Percentiles rank a stretch among this genome's conserved stretches.
Conservation (phyloP, 495 filamentous ascomycete genomes). For the Cercophora newfieldiana region DNA sequence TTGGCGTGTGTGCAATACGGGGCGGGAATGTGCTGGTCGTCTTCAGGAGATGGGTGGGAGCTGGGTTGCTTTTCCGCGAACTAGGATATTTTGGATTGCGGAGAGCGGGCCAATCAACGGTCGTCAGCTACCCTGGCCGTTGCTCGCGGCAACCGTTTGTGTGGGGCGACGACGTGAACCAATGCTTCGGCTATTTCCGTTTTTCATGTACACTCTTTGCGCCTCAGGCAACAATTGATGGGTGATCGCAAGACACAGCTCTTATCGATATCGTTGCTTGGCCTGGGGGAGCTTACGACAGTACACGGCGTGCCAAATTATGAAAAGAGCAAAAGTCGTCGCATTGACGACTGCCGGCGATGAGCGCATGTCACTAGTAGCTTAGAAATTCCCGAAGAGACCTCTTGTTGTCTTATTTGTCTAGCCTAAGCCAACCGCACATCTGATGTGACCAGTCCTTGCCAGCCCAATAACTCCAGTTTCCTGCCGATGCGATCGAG, state of each 20-base stretch:
- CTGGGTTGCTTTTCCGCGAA: constrained; percentile 19
- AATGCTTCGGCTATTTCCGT: neutral
- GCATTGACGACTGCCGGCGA: neutral
- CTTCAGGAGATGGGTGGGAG: constrained; percentile 3
- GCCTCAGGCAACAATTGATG: constrained; percentile 3
- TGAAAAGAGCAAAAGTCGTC: too few relatives aligned
- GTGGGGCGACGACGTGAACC: neutral
- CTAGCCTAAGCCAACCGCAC: constrained; percentile 17
- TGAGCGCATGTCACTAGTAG: neutral
- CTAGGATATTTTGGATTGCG: constrained; percentile 30
- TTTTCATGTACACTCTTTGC: neutral
- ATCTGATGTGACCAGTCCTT: constrained; percentile 14
- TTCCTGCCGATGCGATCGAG: constrained; percentile 16
- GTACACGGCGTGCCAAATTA: neutral
- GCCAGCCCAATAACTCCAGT: constrained; percentile 23
- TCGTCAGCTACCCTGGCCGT: constrained; percentile 12
- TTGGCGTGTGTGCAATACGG: constrained; percentile 26
- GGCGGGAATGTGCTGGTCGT: constrained; percentile 23
- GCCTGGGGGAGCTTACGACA: too few relatives aligned
- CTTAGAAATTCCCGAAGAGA: constrained; percentile 28
- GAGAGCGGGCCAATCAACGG: constrained; percentile 25
- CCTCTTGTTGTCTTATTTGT: constrained; percentile 27
- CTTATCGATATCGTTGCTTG: neutral
- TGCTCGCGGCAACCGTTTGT: constrained; percentile 31
- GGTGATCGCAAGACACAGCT: neutral